Evolutionary conservation across 345 rosid genomes (phyloP).

Genomic region (Melaleuca alternifolia): DNA sequence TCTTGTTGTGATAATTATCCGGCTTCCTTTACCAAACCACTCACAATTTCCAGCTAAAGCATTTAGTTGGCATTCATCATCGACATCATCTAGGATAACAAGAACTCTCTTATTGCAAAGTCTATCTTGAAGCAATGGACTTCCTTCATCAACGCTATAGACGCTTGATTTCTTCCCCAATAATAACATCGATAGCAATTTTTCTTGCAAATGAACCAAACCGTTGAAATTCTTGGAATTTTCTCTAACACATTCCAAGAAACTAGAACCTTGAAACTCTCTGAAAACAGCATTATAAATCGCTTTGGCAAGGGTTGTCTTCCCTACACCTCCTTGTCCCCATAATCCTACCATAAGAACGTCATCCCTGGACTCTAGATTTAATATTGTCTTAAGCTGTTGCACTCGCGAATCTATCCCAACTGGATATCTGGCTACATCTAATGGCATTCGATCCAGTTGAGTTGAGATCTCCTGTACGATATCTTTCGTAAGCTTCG

Average conservation of each 20-base stretch:
- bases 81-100: conserved; percentile 10
- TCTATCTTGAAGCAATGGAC: background rate
- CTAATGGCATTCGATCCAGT: background rate
- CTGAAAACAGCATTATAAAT: background rate
- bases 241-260: background rate
- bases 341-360: background rate
- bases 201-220: background rate
- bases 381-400: background rate
- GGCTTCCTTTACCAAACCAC: background rate
- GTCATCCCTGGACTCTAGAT: background rate
- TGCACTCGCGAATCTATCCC: background rate
- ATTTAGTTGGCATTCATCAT: background rate
- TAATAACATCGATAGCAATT: background rate
- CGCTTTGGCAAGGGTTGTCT: background rate
- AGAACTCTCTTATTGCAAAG: background rate
- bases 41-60: background rate
- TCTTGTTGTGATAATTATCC: background rate
- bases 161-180: background rate
- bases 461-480: background rate
- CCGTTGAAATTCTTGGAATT: background rate
- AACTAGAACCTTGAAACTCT: background rate
- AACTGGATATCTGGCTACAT: background rate
- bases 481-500: background rate
- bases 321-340: background rate
- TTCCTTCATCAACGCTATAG: background rate